Evolutionary conservation across 2,329 filamentous ascomycete genomes (phyloP).

Genomic region (Hypoxylon sp.): DNA sequence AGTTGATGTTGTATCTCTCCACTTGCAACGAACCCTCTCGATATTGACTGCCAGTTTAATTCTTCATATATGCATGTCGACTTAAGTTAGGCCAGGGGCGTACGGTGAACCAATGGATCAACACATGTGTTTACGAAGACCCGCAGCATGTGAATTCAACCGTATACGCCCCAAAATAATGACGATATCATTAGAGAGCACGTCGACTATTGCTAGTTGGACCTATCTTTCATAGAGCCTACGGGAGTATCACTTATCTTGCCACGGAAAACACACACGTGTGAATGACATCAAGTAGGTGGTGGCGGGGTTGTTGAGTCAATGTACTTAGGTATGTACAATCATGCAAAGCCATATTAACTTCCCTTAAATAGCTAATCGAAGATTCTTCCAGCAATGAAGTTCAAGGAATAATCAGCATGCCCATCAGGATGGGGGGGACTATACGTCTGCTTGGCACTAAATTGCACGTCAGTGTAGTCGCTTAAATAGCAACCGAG

Average conservation of each 20-base stretch:
- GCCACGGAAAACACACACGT: not conserved
- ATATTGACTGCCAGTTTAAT: constrained; percentile 39
- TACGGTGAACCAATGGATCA: constrained; percentile 21
- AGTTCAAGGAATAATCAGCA: constrained; percentile 4
- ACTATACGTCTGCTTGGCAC: constrained; percentile 13
- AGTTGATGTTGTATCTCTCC: constrained; percentile 39
- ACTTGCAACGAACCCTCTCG: constrained; percentile 38
- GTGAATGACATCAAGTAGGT: constrained; percentile 18
- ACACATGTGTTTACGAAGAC: constrained; percentile 24
- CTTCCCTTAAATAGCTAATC: constrained; percentile 3
- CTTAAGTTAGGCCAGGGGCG: constrained; percentile 21
- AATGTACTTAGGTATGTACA: not conserved
- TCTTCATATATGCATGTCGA: constrained; percentile 29
- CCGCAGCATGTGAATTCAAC: constrained; percentile 43
- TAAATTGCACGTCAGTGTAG: constrained; percentile 36
- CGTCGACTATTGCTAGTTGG: not conserved
- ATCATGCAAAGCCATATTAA: constrained; percentile 23
- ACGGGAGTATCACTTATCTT: constrained; percentile 1
- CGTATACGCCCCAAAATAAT: constrained; percentile 35
- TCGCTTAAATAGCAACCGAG: constrained; percentile 41
- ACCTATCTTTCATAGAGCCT: constrained; percentile 5
- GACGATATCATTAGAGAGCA: constrained; percentile 19
- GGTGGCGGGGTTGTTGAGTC: not conserved
- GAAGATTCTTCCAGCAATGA: constrained; percentile 28
- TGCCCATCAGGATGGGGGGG: constrained; percentile 29